Percentiles rank a stretch among this genome's conserved stretches.
Evolutionary conservation across 2,329 filamentous ascomycete species (phyloP).

Genomic region (Colletotrichum tamarilloi): DNA sequence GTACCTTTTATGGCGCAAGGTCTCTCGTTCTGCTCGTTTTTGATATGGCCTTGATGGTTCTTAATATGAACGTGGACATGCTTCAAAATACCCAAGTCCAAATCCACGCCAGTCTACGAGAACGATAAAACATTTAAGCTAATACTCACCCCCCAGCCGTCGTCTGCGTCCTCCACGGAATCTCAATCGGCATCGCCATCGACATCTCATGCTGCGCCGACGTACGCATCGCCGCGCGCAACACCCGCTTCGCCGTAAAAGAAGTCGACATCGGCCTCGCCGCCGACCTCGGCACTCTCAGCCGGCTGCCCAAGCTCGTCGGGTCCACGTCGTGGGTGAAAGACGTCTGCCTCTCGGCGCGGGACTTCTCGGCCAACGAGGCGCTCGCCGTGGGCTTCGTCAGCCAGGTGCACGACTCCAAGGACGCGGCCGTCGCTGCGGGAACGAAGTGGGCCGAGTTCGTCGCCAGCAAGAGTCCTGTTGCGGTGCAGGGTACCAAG

Average conservation of each 20-base stretch:
- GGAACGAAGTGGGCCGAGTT: slow-evolving; percentile 72
- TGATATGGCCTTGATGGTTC: neutral
- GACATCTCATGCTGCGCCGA: slow-evolving; percentile 79
- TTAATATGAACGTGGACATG: neutral
- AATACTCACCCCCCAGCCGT: slow-evolving; percentile 66
- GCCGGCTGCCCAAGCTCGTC: slow-evolving; percentile 78
- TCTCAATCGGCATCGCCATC: slow-evolving; percentile 81
- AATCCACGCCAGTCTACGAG: too few species aligned
- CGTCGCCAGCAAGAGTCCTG: slow-evolving; percentile 85
- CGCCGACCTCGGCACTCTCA: slow-evolving; percentile 81
- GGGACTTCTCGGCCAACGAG: slow-evolving; percentile 76
- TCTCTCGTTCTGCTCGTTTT: neutral
- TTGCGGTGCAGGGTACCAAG: slow-evolving; percentile 90
- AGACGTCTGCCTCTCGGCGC: slow-evolving; percentile 78
- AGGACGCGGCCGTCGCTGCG: slow-evolving; percentile 70
- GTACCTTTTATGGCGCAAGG: too few species aligned
- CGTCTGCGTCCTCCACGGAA: slow-evolving; percentile 83
- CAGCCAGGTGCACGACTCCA: slow-evolving; percentile 70
- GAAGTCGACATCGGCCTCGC: slow-evolving; percentile 87
- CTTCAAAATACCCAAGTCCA: neutral
- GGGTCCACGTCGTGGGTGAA: slow-evolving; percentile 81
- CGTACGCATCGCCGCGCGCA: slow-evolving; percentile 71
- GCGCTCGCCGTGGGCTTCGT: slow-evolving; percentile 78
- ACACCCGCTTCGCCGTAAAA: slow-evolving; percentile 76
- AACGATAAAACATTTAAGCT: slow-evolving; percentile 19